phyloP scores from a whole-genome alignment of 352 stramenopile species.

The Globisporangium lucens region DNA sequence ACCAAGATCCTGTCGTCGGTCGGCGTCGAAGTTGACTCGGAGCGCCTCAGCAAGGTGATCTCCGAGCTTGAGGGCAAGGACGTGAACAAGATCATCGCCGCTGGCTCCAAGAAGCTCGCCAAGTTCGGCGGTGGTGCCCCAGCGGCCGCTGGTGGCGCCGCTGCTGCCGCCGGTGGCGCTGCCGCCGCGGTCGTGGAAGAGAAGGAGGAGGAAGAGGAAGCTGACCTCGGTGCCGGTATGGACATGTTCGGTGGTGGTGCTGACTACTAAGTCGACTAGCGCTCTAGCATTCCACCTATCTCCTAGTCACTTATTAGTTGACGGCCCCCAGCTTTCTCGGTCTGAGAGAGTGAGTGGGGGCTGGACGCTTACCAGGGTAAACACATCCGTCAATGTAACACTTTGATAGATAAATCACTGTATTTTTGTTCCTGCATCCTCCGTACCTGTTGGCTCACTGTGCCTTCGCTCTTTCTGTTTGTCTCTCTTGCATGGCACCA shows the following conservation, averaged over 20 bases:
- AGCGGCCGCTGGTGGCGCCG: constrained; percentile 48
- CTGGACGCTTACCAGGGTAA: constrained; percentile 36
- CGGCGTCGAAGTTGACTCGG: constrained; percentile 85
- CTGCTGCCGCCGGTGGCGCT: constrained; percentile 40
- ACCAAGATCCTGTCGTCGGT: constrained; percentile 90
- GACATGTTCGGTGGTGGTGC: constrained; percentile 88
- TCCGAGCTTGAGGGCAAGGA: constrained; percentile 82
- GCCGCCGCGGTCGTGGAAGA: constrained; percentile 61
- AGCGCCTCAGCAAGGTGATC: constrained; percentile 66
- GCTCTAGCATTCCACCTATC: background rate
- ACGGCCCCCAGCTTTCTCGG: background rate
- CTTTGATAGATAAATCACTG: constrained; percentile 53
- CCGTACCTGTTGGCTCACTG: background rate
- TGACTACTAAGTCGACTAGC: constrained; percentile 74
- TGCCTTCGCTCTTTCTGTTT: no score
- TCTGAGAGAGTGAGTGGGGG: background rate
- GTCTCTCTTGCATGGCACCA: background rate
- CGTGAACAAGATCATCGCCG: constrained; percentile 81
- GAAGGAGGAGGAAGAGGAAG: constrained; percentile 80
- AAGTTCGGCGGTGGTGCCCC: constrained; percentile 68
- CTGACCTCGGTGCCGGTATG: constrained; percentile 77
- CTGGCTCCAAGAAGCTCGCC: constrained; percentile 76
- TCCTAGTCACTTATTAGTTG: constrained; percentile 16
- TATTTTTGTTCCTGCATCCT: constrained; percentile 13
- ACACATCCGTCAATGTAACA: constrained; percentile 70